Evolutionary conservation across 2,329 filamentous ascomycete species (phyloP).

Genomic region (Cytospora chrysosperma): DNA sequence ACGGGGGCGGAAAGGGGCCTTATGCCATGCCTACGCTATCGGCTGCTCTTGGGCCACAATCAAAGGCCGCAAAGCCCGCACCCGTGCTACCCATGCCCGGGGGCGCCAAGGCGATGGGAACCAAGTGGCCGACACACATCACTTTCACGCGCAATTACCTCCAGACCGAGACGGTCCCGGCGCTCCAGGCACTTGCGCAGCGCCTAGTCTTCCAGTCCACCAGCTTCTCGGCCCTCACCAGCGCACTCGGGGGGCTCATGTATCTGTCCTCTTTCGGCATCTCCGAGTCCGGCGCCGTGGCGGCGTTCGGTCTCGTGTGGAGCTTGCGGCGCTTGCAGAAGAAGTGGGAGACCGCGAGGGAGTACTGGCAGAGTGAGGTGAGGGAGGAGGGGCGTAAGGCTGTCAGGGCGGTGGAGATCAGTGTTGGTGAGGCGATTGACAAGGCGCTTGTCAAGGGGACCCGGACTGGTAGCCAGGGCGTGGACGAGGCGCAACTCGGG

Average conservation of each 20-base stretch:
- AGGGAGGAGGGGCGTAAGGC: constrained; percentile 65
- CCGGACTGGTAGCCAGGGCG: constrained; percentile 25
- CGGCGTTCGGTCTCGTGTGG: constrained; percentile 60
- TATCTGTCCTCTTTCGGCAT: constrained; percentile 56
- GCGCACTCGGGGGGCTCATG: constrained; percentile 53
- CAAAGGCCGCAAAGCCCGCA: constrained; percentile 5
- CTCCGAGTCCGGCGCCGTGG: constrained; percentile 63
- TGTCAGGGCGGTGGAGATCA: constrained; percentile 55
- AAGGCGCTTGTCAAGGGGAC: constrained; percentile 20
- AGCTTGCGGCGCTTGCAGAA: constrained; percentile 59
- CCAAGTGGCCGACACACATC: constrained; percentile 74
- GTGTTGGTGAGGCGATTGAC: constrained; percentile 48
- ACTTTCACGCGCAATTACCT: constrained; percentile 67
- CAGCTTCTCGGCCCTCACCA: constrained; percentile 65
- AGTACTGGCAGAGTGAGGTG: constrained; percentile 66
- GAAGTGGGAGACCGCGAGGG: constrained; percentile 60
- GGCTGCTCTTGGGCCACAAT: not conserved
- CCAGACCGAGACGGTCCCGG: constrained; percentile 64
- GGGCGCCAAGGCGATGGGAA: constrained; percentile 24
- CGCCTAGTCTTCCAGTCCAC: constrained; percentile 73
- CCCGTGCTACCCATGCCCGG: constrained; percentile 3
- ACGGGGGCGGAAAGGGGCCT: constrained; percentile 19
- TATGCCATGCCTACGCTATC: constrained; percentile 30
- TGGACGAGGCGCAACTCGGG: constrained; percentile 30
- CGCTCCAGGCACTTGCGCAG: constrained; percentile 71